Base-by-base conservation (phyloP, 2,329 filamentous ascomycete species). In the Fonsecaea multimorphosa region DNA sequence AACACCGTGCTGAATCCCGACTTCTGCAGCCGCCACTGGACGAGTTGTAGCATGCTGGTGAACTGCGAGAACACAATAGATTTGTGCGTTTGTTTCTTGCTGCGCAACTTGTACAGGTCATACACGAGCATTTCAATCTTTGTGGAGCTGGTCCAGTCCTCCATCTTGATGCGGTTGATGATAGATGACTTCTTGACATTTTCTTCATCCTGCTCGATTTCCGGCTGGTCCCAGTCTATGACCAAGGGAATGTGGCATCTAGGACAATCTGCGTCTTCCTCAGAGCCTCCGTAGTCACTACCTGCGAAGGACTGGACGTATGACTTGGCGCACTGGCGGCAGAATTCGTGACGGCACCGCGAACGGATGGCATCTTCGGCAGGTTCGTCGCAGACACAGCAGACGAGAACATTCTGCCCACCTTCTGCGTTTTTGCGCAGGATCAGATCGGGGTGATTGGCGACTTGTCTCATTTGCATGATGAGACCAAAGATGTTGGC, bases 1-100 rank as follows among this genome's bases (percentile, higher is more conserved):
- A 99, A 97, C 64, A 98, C 95, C 0, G 95, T 99, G 46, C 92
- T 96, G 80, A 99, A 97, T 5, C 95, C 95, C n/a, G 94, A 95
- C 66, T 94, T 91, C 64, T 93, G 92, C 60, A 99, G 86, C 61
- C 94, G 91, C 94, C 94, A 98, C 80, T 98, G 94, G 54, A 97
- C 94, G 29, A 98, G 86, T 81, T 97, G 94, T 65, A 98, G 82
- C 94, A 98, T 98, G 1, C 92, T 95, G 0, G 94, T 97, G 76
- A 98, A 98, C 74, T 97, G 93, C 8, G 92, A 96, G 77, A 98
- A 98, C 70, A 98, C 95, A 74, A 98, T 98, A 3, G 92, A 96
- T 81, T 99, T 99, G 77, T 95, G 90, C 0, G 93, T 96, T 68
- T 93, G 89, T 76, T 96, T 97, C 80, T 96, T 91, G 64, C 91